Percentiles rank a stretch among this genome's conserved stretches.
phyloP scores from a whole-genome alignment of 768 basidiomycete genomes.

The Boletus subparvulus region DNA sequence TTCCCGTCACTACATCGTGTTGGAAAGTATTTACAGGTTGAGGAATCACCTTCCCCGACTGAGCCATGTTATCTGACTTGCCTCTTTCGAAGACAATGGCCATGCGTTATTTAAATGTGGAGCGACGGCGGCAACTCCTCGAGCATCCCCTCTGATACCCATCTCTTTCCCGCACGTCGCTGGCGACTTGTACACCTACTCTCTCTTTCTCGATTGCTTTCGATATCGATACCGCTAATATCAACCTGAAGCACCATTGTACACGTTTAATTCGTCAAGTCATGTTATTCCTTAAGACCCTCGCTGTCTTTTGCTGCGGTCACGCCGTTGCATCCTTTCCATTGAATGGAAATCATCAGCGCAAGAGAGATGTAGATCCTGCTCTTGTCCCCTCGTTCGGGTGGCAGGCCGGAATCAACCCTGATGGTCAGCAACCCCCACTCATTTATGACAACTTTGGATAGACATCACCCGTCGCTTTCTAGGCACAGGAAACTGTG shows the following conservation, averaged over 20 bases:
- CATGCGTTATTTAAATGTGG: constrained; percentile 1
- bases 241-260: background rate
- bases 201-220: background rate
- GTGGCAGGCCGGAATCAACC: constrained; percentile 54
- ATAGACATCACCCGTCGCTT: background rate
- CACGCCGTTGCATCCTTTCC: constrained; percentile 14
- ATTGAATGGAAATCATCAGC: constrained; percentile 6
- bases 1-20: background rate
- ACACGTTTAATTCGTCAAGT: background rate
- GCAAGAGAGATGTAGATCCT: constrained; percentile 50
- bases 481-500: constrained; percentile 64
- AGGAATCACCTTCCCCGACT: background rate
- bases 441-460: background rate
- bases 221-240: background rate
- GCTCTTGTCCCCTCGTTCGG: constrained; percentile 61
- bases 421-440: constrained; percentile 46
- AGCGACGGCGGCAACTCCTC: background rate
- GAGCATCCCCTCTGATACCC: constrained; percentile 6
- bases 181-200: constrained; percentile 15
- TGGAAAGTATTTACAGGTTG: background rate
- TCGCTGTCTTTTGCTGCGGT: constrained; percentile 13
- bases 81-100: constrained; percentile 19
- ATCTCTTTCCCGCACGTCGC: constrained; percentile 11
- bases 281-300: constrained; percentile 15
- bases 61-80: background rate